Conservation (phyloP, 2,329 filamentous ascomycete species). For the Alternaria longipes region DNA sequence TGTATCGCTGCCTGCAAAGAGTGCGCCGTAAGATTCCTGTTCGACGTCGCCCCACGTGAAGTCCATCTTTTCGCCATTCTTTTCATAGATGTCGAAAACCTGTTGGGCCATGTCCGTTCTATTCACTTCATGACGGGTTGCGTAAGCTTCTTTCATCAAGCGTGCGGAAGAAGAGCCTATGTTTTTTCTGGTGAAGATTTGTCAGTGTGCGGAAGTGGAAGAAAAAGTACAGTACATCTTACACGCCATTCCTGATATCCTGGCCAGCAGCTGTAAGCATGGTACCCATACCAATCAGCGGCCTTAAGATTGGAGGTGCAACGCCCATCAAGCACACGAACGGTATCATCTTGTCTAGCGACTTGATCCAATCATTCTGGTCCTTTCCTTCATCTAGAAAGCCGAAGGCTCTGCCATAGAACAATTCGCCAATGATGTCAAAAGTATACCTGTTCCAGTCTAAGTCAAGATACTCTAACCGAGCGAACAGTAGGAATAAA, state of each 20-base stretch:
- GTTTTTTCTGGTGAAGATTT: slow-evolving; percentile 28
- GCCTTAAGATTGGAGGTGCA: slow-evolving; percentile 16
- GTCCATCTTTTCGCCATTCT: slow-evolving; percentile 46
- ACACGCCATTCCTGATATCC: background rate
- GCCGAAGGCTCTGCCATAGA: slow-evolving; percentile 27
- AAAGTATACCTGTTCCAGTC: slow-evolving; percentile 27
- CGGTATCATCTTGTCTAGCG: slow-evolving; percentile 49
- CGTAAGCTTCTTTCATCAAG: slow-evolving; percentile 9
- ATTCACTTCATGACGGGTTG: slow-evolving; percentile 7
- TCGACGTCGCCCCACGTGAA: slow-evolving; percentile 40
- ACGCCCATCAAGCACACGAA: slow-evolving; percentile 23
- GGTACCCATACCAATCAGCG: slow-evolving; percentile 7
- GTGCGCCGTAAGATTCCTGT: slow-evolving; percentile 35
- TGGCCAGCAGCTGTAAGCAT: background rate
- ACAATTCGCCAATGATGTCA: slow-evolving; percentile 27
- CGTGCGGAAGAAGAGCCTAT: background rate
- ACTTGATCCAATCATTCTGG: slow-evolving; percentile 23
- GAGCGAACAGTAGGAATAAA: background rate
- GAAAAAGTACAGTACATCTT: background rate
- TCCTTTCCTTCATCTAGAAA: slow-evolving; percentile 31
- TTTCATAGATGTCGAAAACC: slow-evolving; percentile 39
- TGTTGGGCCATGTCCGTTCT: slow-evolving; percentile 43
- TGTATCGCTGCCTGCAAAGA: slow-evolving; percentile 49
- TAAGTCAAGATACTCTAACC: background rate
- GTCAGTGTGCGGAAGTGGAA: background rate